Base-by-base conservation (phyloP, 2,329 filamentous ascomycete genomes). In the Colletotrichum karsti region DNA sequence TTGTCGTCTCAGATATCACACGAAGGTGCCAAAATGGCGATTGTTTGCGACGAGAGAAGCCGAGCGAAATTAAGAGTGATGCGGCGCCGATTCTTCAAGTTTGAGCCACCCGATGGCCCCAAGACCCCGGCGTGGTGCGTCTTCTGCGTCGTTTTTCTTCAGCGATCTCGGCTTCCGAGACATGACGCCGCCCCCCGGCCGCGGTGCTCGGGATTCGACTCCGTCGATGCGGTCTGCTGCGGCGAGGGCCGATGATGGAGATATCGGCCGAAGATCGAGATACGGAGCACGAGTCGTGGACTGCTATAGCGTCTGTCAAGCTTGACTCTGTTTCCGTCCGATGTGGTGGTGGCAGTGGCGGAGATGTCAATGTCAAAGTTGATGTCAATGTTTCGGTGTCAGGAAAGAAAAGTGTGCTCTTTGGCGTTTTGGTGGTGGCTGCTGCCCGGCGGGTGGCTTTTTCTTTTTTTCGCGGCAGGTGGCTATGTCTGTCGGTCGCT, bases 101-200 rank as follows among this genome's bases (percentile, higher is more conserved):
- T n/a, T n/a, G n/a, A n/a, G n/a, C 51, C 8, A 39, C 30, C 24
- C 33, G 33, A 7, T 46, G 30, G 35, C 26, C n/a, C n/a, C n/a
- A n/a, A n/a, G n/a, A n/a, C n/a, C n/a, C n/a, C n/a, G n/a, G n/a
- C n/a, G 30, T 37, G 33, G 30, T 24, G 30, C n/a, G n/a, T n/a
- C n/a, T n/a, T 8, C 20, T 51, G 48, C 30, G 33, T 55, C 51
- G 51, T 54, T 35, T 26, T 24, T 54, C 20, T 55, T 37, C 51
- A 39, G 51, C 51, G 51, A 55, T 55, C 30, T 39, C 51, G 51
- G 33, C 18, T 30, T 55, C 51, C 51, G 51, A 55, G 51, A 55
- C 30, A 37, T 39, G n/a, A 26, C 51, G 33, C 13, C n/a, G 30
- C 30, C 51, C n/a, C 51, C 30, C 51, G 18, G 18, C 24, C n/a